Percentiles rank a stretch among this genome's conserved stretches.
Conservation (phyloP, 192 early-diverging fungal genomes). For the Backusella sp. region DNA sequence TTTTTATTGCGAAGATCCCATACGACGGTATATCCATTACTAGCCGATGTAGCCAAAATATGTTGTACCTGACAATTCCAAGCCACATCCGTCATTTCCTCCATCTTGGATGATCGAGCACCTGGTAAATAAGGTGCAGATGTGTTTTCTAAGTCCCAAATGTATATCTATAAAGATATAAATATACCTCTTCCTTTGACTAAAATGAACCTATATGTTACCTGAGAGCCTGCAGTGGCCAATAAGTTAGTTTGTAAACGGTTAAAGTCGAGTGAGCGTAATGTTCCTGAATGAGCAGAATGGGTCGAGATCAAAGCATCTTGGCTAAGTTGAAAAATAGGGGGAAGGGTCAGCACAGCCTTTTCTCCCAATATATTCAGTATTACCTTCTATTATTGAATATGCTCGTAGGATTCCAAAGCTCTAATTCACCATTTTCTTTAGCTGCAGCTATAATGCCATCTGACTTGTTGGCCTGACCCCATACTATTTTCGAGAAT, state of each 20-base stretch:
- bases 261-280: constrained; percentile 92
- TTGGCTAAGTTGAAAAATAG: not conserved
- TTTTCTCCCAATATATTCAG: no score
- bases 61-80: constrained; percentile 90
- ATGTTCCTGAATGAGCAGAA: constrained; percentile 79
- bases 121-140: not conserved
- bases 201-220: not conserved
- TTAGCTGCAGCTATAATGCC: constrained; percentile 93
- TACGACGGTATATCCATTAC: constrained; percentile 92
- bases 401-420: constrained; percentile 84
- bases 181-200: no score
- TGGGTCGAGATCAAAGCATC: constrained; percentile 34
- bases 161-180: constrained; percentile 51
- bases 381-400: constrained; percentile 50
- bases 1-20: constrained; percentile 92
- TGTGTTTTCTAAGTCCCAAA: constrained; percentile 91
- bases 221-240: constrained; percentile 64
- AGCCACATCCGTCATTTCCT: constrained; percentile 64
- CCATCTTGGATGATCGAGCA: constrained; percentile 5
- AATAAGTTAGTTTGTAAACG: constrained; percentile 62
- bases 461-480: constrained; percentile 34
- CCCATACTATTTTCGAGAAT: constrained; percentile 94
- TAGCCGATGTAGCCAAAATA: constrained; percentile 83
- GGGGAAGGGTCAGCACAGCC: no score
- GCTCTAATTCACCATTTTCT: constrained; percentile 89